Evolutionary conservation across 768 basidiomycete genomes (phyloP), one percentile per base, ranked within the genome.

Genomic region (Galerina marginata): DNA sequence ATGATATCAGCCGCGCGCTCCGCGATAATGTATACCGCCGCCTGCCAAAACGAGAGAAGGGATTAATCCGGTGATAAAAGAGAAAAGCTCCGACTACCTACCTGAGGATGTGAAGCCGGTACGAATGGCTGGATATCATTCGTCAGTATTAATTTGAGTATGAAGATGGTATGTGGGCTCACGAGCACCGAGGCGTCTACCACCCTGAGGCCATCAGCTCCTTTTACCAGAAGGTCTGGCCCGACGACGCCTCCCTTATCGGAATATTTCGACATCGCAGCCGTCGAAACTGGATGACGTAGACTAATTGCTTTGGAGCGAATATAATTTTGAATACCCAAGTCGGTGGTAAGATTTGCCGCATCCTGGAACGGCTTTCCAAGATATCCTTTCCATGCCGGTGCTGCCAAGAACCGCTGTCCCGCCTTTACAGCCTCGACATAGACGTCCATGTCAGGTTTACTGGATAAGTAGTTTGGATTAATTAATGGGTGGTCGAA

Each of bases 401-500:
- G 29, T 1, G 48, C 11, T 15, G 48, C 5, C 16, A 20, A 9
- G 47, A 48, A 48, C 6, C 47, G 25, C 5, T 26, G 12, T 6
- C 25, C 47, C 0, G 47, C 47, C 3, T 50, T 36, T 3, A 50
- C 48, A 1, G 48, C 33, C 12, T 50, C 48, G 16, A 14, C 3
- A 7, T 14, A 26, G 15, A 42, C 46, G 42, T 36, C 23, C 11
- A 56, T 51, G 16, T 60, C 59, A n/a, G 51, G 55, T 10, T 60
- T 53, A 2, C 53, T 60, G 14, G 54, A 43, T n/a, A 60, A 25
- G 37, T 42, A 54, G 6, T 53, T 16, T 1, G 60, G 60, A 29
- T 61, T 49, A 16, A 57, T 47, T 9, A 57, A 6, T 2, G 60
- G 60, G 2, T 20, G 42, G 38, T 46, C 36, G 75, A 72, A 69